Conservation (phyloP, 2,329 filamentous ascomycete species). For the Stagonosporopsis vannaccii region DNA sequence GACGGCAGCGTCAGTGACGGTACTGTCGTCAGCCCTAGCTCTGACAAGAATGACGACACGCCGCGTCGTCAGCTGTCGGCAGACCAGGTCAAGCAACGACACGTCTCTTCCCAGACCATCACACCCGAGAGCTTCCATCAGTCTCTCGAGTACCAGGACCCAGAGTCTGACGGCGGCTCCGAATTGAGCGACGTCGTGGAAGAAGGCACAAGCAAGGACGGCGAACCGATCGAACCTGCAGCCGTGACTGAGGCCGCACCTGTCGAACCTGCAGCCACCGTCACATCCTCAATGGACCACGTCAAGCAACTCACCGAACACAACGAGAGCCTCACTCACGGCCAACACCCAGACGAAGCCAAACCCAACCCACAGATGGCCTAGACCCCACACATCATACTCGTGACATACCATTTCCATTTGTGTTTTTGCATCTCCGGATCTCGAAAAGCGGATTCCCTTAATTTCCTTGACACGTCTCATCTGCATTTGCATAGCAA, state of each 20-base stretch:
- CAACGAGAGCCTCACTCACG: neutral
- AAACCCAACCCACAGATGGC: neutral
- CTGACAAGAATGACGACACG: constrained; percentile 30
- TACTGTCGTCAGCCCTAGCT: constrained; percentile 30
- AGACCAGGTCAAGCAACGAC: constrained; percentile 45
- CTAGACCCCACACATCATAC: constrained; percentile 2
- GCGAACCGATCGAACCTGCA: neutral
- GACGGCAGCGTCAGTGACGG: constrained; percentile 37
- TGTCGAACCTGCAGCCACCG: neutral
- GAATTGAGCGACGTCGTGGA: constrained; percentile 47
- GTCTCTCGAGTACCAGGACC: constrained; percentile 30
- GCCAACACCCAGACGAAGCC: neutral
- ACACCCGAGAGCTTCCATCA: constrained; percentile 40
- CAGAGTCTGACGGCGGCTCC: constrained; percentile 34
- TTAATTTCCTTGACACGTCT: constrained; percentile 5
- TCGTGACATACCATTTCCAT: constrained; percentile 18
- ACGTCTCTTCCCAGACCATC: constrained; percentile 47
- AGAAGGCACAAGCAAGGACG: constrained; percentile 25
- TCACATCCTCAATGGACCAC: constrained; percentile 3
- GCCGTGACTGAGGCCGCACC: neutral
- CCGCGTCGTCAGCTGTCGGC: constrained; percentile 31
- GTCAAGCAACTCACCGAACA: constrained; percentile 3
- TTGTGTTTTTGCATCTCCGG: constrained; percentile 17
- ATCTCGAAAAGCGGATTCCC: constrained; percentile 13
- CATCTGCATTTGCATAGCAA: constrained; percentile 19